Evolutionary conservation across 148 eudicot species (phyloP), one percentile per base, ranked within the genome.

Genomic region (Cornus florida): DNA sequence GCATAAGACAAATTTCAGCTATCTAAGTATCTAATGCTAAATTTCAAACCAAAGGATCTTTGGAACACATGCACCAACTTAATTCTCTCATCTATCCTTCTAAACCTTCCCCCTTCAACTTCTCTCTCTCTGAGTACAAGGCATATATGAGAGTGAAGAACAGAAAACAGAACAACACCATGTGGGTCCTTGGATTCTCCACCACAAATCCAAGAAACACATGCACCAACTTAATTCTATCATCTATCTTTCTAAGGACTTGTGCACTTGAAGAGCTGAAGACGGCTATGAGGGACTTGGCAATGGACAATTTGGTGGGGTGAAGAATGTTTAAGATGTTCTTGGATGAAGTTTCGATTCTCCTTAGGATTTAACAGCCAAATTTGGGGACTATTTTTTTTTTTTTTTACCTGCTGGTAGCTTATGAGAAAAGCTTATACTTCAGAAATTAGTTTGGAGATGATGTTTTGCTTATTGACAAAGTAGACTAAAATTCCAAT

Each of bases 321-420:
- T 86, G 60, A 88, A 88, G 76, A 75, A 89, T 12, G 87, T 88
- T 23, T 78, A 88, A 86, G 77, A 81, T 88, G 73, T 88, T 88
- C 69, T 72, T 88, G 77, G 87, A 88, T 76, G 91, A 88, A 67
- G 85, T 88, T 20, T 88, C 91, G 32, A 85, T 88, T 69, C 56
- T 88, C 83, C 87, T n/a, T n/a, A n/a, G n/a, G n/a, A n/a, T n/a
- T n/a, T n/a, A n/a, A n/a, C n/a, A n/a, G n/a, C n/a, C n/a, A n/a
- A n/a, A n/a, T n/a, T n/a, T n/a, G n/a, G n/a, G n/a, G n/a, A n/a
- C n/a, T n/a, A n/a, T n/a, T n/a, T n/a, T n/a, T n/a, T n/a, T n/a
- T n/a, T n/a, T n/a, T n/a, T n/a, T n/a, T n/a, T n/a, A n/a, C n/a
- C n/a, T n/a, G n/a, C n/a, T n/a, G n/a, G n/a, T n/a, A n/a, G n/a